Conservation (phyloP, 2,329 filamentous ascomycete species). For the Lachnellula hyalina region DNA sequence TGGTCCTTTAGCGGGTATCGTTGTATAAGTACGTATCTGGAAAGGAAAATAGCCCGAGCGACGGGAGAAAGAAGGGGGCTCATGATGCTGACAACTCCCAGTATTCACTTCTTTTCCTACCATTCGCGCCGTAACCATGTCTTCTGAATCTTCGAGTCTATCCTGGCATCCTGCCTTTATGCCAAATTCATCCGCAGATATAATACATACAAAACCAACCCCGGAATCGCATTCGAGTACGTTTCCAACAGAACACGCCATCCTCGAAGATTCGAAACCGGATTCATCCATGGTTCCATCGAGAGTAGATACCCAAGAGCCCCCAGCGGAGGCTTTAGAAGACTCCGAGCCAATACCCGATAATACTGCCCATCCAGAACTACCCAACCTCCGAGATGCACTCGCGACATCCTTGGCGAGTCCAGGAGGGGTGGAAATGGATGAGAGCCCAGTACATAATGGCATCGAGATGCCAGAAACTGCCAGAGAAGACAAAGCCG, state of each 20-base stretch:
- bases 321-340: background rate
- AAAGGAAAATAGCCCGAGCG: background rate
- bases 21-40: conserved; percentile 25
- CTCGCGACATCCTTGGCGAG: conserved; percentile 24
- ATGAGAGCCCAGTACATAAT: conserved; percentile 22
- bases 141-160: conserved; percentile 38
- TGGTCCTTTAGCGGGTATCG: conserved; percentile 20
- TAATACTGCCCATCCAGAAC: conserved; percentile 17
- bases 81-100: conserved; percentile 18
- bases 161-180: conserved; percentile 49
- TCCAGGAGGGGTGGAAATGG: conserved; percentile 25
- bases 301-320: background rate
- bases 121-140: conserved; percentile 32
- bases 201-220: conserved; percentile 12
- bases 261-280: conserved; percentile 2
- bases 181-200: conserved; percentile 37
- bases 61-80: background rate
- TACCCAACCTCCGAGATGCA: conserved; percentile 23
- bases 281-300: background rate
- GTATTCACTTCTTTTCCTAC: conserved; percentile 25
- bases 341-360: conserved; percentile 3
- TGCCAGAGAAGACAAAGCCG: conserved; percentile 14
- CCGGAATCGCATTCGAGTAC: conserved; percentile 5
- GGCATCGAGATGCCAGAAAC: conserved; percentile 8
- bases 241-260: conserved; percentile 1